Conservation (phyloP, 148 eudicot species). For the Vaccinium myrtillus region DNA sequence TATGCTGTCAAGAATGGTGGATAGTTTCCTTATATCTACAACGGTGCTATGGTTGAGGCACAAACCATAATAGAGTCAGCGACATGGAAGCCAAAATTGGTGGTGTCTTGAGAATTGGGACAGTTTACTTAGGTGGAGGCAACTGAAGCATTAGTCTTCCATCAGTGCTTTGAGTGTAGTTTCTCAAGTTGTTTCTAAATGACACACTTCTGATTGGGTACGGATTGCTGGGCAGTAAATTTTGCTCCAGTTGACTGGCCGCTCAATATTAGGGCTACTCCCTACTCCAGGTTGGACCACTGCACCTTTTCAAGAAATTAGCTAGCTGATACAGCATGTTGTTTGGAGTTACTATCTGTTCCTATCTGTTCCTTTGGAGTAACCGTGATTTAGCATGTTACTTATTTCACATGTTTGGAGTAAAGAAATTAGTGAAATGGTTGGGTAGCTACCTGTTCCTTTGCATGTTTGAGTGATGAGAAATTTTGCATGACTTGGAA, state of each 20-base stretch:
- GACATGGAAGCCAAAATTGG: slow-evolving; percentile 51
- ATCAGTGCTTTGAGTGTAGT: too few relatives aligned
- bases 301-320: not conserved
- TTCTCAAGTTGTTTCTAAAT: not conserved
- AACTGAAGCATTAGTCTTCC: too few relatives aligned
- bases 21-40: slow-evolving; percentile 68
- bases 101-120: too few relatives aligned
- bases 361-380: not conserved
- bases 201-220: not conserved
- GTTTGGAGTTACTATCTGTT: not conserved
- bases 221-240: not conserved
- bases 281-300: not conserved
- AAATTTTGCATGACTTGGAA: not conserved
- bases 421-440: not conserved
- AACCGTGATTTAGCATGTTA: not conserved
- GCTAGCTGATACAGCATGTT: not conserved
- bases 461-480: not conserved
- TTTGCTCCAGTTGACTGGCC: not conserved
- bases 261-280: not conserved
- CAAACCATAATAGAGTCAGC: slow-evolving; percentile 79
- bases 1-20: slow-evolving; percentile 72
- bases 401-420: not conserved
- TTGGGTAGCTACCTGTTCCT: not conserved
- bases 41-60: slow-evolving; percentile 58
- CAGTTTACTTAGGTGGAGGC: too few relatives aligned